Conservation (phyloP, 2,329 filamentous ascomycete genomes). For the Phoma sp. region DNA sequence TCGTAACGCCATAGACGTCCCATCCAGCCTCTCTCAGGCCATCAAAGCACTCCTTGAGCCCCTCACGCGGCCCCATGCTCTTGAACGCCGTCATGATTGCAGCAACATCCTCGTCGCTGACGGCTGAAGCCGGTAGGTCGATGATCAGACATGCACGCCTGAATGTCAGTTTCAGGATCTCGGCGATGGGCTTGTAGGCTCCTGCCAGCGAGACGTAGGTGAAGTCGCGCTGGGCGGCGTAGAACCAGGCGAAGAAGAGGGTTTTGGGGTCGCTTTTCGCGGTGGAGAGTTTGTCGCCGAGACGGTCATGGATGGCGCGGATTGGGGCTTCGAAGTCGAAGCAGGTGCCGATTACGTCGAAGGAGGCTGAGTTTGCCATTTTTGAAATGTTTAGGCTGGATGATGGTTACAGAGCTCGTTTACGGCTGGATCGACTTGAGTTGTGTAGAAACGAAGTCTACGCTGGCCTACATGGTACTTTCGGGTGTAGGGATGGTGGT, state of each 20-base stretch:
- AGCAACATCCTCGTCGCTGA: conserved; percentile 27
- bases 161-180: conserved; percentile 27
- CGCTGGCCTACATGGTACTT: not conserved
- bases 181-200: conserved; percentile 31
- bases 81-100: conserved; percentile 33
- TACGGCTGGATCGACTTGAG: not conserved
- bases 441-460: not conserved
- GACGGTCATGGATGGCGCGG: conserved; percentile 21
- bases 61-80: conserved; percentile 26
- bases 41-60: conserved; percentile 31
- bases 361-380: conserved; percentile 32
- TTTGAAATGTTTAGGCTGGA: not conserved
- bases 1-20: conserved; percentile 35
- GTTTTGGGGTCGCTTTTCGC: conserved; percentile 26
- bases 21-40: conserved; percentile 25
- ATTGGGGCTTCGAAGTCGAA: conserved; percentile 31
- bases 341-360: conserved; percentile 37
- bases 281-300: conserved; percentile 22
- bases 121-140: conserved; percentile 22
- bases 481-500: not conserved
- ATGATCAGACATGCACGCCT: conserved; percentile 28
- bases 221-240: conserved; percentile 36
- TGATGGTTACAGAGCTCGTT: not conserved
- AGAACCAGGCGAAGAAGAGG: conserved; percentile 38
- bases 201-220: conserved; percentile 29